Base-by-base conservation (phyloP, 441 rosid genomes). In the Bruguiera hainesii region DNA sequence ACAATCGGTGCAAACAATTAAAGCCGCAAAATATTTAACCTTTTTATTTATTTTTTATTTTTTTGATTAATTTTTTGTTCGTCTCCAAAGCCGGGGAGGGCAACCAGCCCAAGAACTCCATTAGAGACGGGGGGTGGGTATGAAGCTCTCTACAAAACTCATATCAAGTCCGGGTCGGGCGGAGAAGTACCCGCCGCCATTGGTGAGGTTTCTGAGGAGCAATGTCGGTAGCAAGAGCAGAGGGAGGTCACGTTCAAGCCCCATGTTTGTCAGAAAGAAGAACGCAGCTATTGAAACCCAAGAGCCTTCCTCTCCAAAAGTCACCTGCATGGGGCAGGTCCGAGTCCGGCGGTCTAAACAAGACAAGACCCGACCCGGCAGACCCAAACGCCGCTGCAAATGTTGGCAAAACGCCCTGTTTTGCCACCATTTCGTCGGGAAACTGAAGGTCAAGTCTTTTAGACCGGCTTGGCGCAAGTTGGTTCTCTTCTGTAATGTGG, bases 251-350 rank as follows among this genome's bases (percentile, higher is more conserved):
- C 87, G 96, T 56, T 77, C 91, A 19, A 92, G 96, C 60, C 96
- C 96, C 37, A 78, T 93, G 79, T 90, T 93, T 73, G 77, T 89
- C 15, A 80, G 87, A 37, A 89, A 81, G 81, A 86, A 80, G 76
- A 82, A 67, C 68, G 33, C 78, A 8, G 73, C 87, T 71, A 66
- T 80, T 64, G 90, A 83, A 67, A 85, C 94, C 8, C 96, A 86
- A 63, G 98, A 93, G 65, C 98, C 98, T 21, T 70, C 97, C 61
- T 93, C 98, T 23, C 98, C 98, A 0, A 90, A 89, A 73, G 98
- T 93, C 37, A 90, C 98, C 42, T 93, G 97, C 97, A 89, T 93
- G 96, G 98, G 98, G 33, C 97, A 92, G 74, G 95, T 92, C 65
- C 87, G 91, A 55, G 91, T 87, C 77, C 73, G 75, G 23, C 82